Percentiles rank a stretch among this genome's conserved stretches.
Conservation (phyloP, 192 early-diverging fungal genomes). For the Podila horticola region DNA sequence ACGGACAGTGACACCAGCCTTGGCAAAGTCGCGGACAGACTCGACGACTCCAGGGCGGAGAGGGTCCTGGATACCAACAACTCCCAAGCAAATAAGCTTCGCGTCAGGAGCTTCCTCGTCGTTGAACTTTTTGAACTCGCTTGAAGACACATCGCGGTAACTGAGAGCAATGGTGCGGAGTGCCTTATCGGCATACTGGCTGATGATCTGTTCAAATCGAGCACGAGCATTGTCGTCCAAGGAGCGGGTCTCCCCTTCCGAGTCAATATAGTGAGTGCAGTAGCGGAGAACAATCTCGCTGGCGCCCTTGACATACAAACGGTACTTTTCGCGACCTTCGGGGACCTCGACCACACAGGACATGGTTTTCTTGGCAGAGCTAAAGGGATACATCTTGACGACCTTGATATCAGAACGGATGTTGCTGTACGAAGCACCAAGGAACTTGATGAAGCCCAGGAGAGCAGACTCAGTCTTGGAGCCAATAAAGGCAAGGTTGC, state of each 20-base stretch:
- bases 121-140: constrained; percentile 59
- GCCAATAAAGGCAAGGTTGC: constrained; percentile 71
- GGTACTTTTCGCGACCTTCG: constrained; percentile 52
- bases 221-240: constrained; percentile 56
- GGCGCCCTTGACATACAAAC: constrained; percentile 81
- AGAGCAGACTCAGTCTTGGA: constrained; percentile 87
- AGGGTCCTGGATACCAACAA: constrained; percentile 92
- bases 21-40: constrained; percentile 79
- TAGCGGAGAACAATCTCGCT: constrained; percentile 78
- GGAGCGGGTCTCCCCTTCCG: constrained; percentile 56
- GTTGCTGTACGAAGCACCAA: constrained; percentile 71
- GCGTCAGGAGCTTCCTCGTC: constrained; percentile 65
- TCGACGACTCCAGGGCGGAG: constrained; percentile 83
- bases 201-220: constrained; percentile 63
- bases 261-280: constrained; percentile 71
- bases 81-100: constrained; percentile 71
- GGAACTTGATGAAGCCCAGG: constrained; percentile 69
- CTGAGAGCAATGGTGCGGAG: constrained; percentile 81
- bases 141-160: constrained; percentile 65
- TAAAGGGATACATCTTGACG: constrained; percentile 88
- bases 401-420: constrained; percentile 60
- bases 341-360: constrained; percentile 68
- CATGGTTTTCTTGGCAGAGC: constrained; percentile 92
- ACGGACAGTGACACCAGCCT: constrained; percentile 87
- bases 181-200: constrained; percentile 68